Conservation (phyloP, 2,329 filamentous ascomycete species). For the Colletotrichum chrysophilum region DNA sequence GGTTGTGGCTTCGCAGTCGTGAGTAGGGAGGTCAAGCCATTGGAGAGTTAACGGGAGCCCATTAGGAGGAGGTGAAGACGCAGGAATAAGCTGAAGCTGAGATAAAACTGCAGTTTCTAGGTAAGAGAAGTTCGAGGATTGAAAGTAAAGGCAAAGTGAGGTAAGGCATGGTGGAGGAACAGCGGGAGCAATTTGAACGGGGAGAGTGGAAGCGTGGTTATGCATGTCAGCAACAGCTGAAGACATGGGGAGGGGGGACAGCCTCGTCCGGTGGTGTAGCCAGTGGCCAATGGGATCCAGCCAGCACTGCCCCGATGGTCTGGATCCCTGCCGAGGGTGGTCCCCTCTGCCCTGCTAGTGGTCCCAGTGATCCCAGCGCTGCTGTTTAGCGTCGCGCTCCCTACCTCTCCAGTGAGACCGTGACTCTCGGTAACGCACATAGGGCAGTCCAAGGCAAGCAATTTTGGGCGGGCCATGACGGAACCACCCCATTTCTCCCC, state of each 20-base stretch:
- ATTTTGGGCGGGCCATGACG: neutral
- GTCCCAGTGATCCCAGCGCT: neutral
- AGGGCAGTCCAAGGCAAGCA: neutral
- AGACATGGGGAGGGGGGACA: slow-evolving; percentile 3
- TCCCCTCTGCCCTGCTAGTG: neutral
- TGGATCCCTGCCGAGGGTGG: slow-evolving; percentile 2
- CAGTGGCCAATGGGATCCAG: neutral
- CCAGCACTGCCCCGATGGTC: slow-evolving; percentile 7
- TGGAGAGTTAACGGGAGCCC: neutral
- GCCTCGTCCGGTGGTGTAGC: neutral
- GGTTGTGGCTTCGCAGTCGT: slow-evolving; percentile 3
- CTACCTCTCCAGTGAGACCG: neutral
- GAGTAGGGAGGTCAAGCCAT: slow-evolving; percentile 5
- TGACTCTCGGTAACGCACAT: neutral
- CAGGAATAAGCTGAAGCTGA: neutral
- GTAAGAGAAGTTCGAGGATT: neutral
- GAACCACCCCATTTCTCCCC: neutral
- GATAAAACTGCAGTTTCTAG: neutral
- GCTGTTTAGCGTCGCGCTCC: slow-evolving; percentile 3
- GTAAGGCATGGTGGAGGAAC: neutral
- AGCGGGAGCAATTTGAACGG: neutral
- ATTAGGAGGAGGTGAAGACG: neutral
- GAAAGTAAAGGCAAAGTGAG: neutral
- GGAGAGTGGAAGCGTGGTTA: slow-evolving; percentile 5
- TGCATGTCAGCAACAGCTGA: slow-evolving; percentile 22